Base-by-base conservation (phyloP, 2,329 filamentous ascomycete species). In the Alternaria tenuissima region DNA sequence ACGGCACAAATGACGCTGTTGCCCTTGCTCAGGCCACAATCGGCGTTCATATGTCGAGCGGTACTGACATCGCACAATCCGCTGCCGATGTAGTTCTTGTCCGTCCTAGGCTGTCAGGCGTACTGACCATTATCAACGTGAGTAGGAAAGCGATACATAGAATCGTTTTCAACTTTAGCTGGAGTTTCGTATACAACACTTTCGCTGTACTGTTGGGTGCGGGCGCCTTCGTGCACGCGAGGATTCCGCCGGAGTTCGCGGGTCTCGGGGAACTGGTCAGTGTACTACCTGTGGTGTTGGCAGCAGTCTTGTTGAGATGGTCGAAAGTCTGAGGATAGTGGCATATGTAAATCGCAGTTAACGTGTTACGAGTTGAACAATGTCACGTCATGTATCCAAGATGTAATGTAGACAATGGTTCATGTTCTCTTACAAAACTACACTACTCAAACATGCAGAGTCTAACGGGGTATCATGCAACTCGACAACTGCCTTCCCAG, bases 1-100 rank as follows among this genome's bases (percentile, higher is more conserved):
- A 95, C 67, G 92, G 92, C 0, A 93, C 90, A n/a, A 94, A 94
- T 73, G 91, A 94, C 68, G 90, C 91, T 0, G 82, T 87, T 2
- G 91, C 91, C 0, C 83, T 94, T 0, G 87, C 90, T 0, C 86
- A 89, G 70, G 89, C 91, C 1, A 86, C 84, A 1, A 84, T 94
- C 41, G 91, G 92, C 18, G 81, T 93, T 0, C 89, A 91, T 67
- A 87, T 94, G 74, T 85, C 84, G 57, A 82, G 79, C 51, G 83
- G 71, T 8, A 74, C 70, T 11, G 90, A 92, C 57, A 82, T 94
- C 2, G 89, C 91, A 0, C 79, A 86, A 57, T 84, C 82, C 0
- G 89, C 89, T 0, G 89, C 91, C 0, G 89, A 93, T 67, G 86
- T 90, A 0, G 87, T 93, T 0, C 83, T 94, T 12, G 80, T 91